Percentiles rank a stretch among this genome's conserved stretches.
Conservation (phyloP, 306 rosid species). For the Glycyrrhiza uralensis region DNA sequence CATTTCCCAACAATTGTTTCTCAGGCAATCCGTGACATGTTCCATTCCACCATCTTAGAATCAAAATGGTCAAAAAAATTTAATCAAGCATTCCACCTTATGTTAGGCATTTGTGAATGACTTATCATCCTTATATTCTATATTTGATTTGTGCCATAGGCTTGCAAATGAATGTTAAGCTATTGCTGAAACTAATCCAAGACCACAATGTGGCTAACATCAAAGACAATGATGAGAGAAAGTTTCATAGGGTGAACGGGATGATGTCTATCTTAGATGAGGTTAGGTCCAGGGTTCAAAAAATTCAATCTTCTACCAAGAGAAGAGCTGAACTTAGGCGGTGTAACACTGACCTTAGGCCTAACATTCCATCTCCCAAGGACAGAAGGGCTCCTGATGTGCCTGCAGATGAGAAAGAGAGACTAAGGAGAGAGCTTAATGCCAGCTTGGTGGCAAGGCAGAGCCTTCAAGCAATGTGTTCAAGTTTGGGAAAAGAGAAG, state of each 20-base stretch:
- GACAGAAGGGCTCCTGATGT: conserved; percentile 49
- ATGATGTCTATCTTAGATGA: conserved; percentile 75
- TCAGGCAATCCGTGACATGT: not conserved
- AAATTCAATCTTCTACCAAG: conserved; percentile 38
- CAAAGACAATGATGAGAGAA: conserved; percentile 58
- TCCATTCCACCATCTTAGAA: not conserved
- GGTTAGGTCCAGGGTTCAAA: conserved; percentile 58
- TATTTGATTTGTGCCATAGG: conserved; percentile 36
- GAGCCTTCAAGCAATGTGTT: conserved; percentile 86
- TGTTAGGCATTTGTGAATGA: not conserved
- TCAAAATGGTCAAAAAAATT: not conserved
- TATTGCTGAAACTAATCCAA: conserved; percentile 67
- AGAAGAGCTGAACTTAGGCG: conserved; percentile 67
- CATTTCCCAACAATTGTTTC: not conserved
- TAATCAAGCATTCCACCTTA: not conserved
- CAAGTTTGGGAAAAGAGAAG: conserved; percentile 91
- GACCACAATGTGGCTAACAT: conserved; percentile 61
- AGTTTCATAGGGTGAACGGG: conserved; percentile 68
- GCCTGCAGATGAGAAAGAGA: conserved; percentile 74
- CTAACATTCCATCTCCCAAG: conserved; percentile 45
- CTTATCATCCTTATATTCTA: not conserved
- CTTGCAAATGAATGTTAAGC: conserved; percentile 61
- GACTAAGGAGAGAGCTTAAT: conserved; percentile 60
- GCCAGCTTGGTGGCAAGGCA: conserved; percentile 67
- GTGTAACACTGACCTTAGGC: conserved; percentile 71